Percentiles rank a stretch among this genome's conserved stretches.
Conservation (phyloP, 495 filamentous ascomycete species). For the Staphylotrichum tortipilum region DNA sequence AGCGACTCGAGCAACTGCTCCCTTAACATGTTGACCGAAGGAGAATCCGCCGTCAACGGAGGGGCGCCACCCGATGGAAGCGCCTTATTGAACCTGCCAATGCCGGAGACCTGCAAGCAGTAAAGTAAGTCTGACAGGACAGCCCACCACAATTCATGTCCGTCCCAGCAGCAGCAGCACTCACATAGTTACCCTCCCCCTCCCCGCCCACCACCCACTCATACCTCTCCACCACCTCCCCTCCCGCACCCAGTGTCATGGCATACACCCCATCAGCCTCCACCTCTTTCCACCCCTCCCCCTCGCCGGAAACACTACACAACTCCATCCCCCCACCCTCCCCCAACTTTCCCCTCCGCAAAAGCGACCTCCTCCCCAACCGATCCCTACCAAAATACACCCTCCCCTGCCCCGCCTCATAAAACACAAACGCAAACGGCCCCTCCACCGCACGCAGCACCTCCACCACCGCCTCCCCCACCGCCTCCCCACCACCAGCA, state of each 20-base stretch:
- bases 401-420: slow-evolving; percentile 49
- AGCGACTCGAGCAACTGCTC: slow-evolving; percentile 57
- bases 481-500: slow-evolving; percentile 14
- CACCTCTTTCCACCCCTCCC: slow-evolving; percentile 64
- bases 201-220: slow-evolving; percentile 18
- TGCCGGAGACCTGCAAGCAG: slow-evolving; percentile 44
- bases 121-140: slow-evolving; percentile 31
- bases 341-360: slow-evolving; percentile 45
- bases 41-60: slow-evolving; percentile 39
- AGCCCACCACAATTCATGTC: not conserved
- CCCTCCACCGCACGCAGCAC: slow-evolving; percentile 61
- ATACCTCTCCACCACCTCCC: not conserved
- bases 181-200: slow-evolving; percentile 31
- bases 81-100: slow-evolving; percentile 54
- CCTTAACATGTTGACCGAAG: slow-evolving; percentile 48
- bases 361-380: slow-evolving; percentile 75
- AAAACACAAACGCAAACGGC: slow-evolving; percentile 88
- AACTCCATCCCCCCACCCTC: slow-evolving; percentile 48
- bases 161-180: slow-evolving; percentile 8
- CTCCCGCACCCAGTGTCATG: slow-evolving; percentile 42
- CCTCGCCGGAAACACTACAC: slow-evolving; percentile 62
- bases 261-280: slow-evolving; percentile 70
- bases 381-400: slow-evolving; percentile 80
- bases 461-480: slow-evolving; percentile 35
- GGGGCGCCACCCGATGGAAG: slow-evolving; percentile 31